phyloP scores from a whole-genome alignment of 2,329 filamentous ascomycete species.

The Mycosphaerella arachidis region DNA sequence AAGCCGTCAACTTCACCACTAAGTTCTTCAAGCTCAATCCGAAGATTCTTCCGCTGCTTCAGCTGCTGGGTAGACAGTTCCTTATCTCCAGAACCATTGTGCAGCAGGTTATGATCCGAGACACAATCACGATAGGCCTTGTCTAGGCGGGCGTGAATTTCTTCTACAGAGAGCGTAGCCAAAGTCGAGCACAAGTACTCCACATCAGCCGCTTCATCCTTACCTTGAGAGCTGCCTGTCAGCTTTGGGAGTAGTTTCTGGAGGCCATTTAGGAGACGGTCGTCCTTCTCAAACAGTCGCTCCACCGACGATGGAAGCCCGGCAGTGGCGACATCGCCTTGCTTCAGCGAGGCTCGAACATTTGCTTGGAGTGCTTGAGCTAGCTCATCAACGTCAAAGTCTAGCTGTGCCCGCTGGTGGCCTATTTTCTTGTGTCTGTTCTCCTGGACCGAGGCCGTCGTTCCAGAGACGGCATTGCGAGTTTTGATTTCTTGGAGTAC shows the following conservation, averaged over 20 bases:
- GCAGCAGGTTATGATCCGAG: conserved; percentile 2
- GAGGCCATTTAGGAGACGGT: conserved; percentile 60
- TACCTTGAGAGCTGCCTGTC: conserved; percentile 43
- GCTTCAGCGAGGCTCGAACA: conserved; percentile 43
- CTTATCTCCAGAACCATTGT: conserved; percentile 21
- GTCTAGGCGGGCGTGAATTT: conserved; percentile 46
- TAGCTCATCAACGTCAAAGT: conserved; percentile 35
- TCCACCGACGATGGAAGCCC: conserved; percentile 50
- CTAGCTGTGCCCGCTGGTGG: conserved; percentile 41
- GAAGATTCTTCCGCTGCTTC: conserved; percentile 42
- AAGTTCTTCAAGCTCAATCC: conserved; percentile 64
- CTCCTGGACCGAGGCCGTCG: conserved; percentile 3
- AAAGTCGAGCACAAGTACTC: conserved; percentile 51
- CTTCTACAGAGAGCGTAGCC: conserved; percentile 37
- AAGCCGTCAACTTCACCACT: conserved; percentile 66
- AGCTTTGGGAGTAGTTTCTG: conserved; percentile 63
- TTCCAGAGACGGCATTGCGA: conserved; percentile 27
- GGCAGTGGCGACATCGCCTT: conserved; percentile 44
- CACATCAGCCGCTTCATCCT: conserved; percentile 47
- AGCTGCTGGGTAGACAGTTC: conserved; percentile 14
- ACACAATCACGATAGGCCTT: conserved; percentile 42
- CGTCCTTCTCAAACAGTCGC: conserved; percentile 49
- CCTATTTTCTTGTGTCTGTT: conserved; percentile 22
- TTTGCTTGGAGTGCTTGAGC: conserved; percentile 28
- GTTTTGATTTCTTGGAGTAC: conserved; percentile 54